Conservation (phyloP, 495 filamentous ascomycete genomes). For the Rusavskia elegans region DNA sequence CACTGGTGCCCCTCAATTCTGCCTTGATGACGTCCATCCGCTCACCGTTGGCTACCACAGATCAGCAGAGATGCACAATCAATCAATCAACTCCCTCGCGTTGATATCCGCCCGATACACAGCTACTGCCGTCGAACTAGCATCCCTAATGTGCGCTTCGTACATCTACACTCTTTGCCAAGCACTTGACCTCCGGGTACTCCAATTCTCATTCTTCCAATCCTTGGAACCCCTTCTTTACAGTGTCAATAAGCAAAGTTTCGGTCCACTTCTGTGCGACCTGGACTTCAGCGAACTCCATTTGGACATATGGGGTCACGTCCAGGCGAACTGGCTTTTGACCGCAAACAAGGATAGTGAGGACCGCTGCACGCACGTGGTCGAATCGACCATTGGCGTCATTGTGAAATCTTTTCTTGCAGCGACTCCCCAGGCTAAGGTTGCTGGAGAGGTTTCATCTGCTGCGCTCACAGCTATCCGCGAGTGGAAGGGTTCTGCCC, state of each 20-base stretch:
- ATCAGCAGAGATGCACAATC: slow-evolving; percentile 44
- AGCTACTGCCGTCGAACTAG: slow-evolving; percentile 34
- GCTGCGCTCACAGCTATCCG: neutral
- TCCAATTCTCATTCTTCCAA: slow-evolving; percentile 15
- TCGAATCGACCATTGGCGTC: neutral
- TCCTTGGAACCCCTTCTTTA: neutral
- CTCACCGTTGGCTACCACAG: neutral
- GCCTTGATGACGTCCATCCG: too few relatives aligned
- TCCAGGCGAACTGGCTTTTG: neutral
- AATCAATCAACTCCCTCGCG: slow-evolving; percentile 44
- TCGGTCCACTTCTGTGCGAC: neutral
- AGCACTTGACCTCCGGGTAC: slow-evolving; percentile 23
- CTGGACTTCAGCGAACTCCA: neutral
- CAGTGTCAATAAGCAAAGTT: neutral
- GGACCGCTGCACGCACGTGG: neutral
- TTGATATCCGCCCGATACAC: slow-evolving; percentile 41
- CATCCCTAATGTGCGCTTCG: slow-evolving; percentile 33
- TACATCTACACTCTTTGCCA: slow-evolving; percentile 33
- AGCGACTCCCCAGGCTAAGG: neutral
- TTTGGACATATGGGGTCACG: neutral
- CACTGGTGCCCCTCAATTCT: too few relatives aligned
- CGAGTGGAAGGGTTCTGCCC: neutral
- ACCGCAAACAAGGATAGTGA: neutral
- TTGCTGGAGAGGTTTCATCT: too few relatives aligned
- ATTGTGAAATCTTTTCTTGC: neutral